These are phyloP conservation scores for Ophiocordyceps sinensis DNA, from an alignment of 2,329 filamentous ascomycete genomes.

Conservation along the genomic window DNA sequence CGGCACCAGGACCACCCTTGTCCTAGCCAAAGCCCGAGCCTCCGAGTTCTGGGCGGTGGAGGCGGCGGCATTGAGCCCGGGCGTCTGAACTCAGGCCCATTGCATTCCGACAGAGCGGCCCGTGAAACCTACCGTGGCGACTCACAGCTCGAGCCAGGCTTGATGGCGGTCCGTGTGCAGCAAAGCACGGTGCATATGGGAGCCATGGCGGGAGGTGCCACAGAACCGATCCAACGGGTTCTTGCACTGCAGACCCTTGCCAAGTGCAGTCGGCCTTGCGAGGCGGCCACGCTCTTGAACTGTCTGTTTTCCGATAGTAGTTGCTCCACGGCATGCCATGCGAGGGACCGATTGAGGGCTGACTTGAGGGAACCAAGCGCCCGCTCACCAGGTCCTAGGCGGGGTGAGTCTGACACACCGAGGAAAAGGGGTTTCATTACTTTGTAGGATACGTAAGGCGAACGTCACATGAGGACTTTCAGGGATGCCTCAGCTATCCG, in stretches of 20 bases:
- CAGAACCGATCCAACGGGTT: conserved; percentile 2
- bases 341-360: too few relatives aligned
- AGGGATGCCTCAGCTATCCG: too few relatives aligned
- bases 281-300: conserved; percentile 3
- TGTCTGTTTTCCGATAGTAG: too few relatives aligned
- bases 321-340: too few relatives aligned
- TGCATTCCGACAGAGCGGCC: conserved; percentile 3
- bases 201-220: neutral
- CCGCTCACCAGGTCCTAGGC: too few relatives aligned
- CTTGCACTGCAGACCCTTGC: conserved; percentile 8
- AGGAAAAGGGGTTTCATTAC: too few relatives aligned
- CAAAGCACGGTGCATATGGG: neutral
- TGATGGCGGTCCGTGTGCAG: conserved; percentile 1
- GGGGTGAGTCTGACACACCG: too few relatives aligned
- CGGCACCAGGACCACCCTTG: too few relatives aligned
- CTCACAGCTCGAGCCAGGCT: neutral
- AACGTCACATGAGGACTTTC: too few relatives aligned
- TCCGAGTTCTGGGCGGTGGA: neutral
- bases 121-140: conserved; percentile 1
- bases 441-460: too few relatives aligned
- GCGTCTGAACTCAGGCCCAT: neutral
- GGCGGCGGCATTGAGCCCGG: neutral
- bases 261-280: conserved; percentile 20
- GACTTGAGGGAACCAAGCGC: too few relatives aligned
- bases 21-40: neutral